phyloP scores from a whole-genome alignment of 768 basidiomycete species.

The Amanita muscaria region DNA sequence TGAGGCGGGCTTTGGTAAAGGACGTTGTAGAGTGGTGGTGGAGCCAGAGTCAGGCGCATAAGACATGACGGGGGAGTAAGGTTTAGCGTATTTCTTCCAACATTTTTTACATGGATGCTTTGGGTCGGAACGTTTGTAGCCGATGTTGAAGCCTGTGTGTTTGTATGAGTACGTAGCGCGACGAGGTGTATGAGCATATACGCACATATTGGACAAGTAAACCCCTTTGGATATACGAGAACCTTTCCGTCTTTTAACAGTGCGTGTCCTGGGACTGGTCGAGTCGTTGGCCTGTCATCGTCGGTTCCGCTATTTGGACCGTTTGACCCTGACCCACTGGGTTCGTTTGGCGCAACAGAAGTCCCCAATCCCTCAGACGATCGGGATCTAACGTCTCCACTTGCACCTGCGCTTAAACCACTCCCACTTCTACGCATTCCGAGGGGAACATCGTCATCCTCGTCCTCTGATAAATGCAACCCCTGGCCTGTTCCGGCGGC shows the following conservation, averaged over 20 bases:
- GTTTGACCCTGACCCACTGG: not conserved
- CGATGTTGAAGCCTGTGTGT: constrained; percentile 56
- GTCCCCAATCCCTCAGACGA: not conserved
- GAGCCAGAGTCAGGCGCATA: constrained; percentile 9
- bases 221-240: constrained; percentile 60
- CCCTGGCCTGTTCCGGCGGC: constrained; percentile 33
- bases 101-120: constrained; percentile 61
- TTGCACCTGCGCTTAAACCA: no score
- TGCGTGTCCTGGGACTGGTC: constrained; percentile 59
- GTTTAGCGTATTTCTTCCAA: constrained; percentile 61
- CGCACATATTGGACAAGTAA: constrained; percentile 62
- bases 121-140: constrained; percentile 65
- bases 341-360: not conserved
- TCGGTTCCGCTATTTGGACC: constrained; percentile 16
- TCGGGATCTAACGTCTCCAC: not conserved
- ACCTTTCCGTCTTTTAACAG: constrained; percentile 51
- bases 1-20: constrained; percentile 24
- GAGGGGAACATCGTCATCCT: not conserved
- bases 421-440: no score
- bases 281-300: constrained; percentile 55
- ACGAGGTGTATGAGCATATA: not conserved
- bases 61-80: constrained; percentile 31
- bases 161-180: not conserved
- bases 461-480: constrained; percentile 1
- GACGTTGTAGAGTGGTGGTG: constrained; percentile 26